Base-by-base conservation (phyloP, 345 rosid species). In the Corchorus olitorius region DNA sequence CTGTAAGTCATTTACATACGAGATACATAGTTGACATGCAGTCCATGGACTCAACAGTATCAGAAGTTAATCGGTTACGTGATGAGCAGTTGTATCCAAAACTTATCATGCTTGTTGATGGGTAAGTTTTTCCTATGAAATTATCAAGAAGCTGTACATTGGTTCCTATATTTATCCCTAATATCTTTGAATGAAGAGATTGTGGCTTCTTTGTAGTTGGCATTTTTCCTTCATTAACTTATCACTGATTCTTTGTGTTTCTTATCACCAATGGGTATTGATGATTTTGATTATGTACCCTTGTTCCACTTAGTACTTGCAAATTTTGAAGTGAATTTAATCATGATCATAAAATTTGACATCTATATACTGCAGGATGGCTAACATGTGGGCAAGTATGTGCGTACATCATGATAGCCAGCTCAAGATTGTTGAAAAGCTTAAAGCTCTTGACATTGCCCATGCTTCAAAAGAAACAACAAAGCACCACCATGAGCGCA, bases 21-120 rank as follows among this genome's bases (percentile, higher is more conserved):
- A 89, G 92, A 83, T 96, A 93, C 77, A 88, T 96, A 14, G 99
- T 96, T 73, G 99, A 96, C 81, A 93, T 96, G 99, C 99, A 96
- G 66, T 93, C 99, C 17, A 89, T 96, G 94, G 98, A 96, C 81
- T 96, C 98, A 5, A 92, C 98, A 2, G 97, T 89, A 67, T 87
- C 90, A 3, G 99, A 96, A 90, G 94, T 96, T 62, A 90, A 92
- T 81, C 92, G 84, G 52, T 83, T 96, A 75, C 93, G 99, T 16
- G 99, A 93, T 80, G 86, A 88, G 56, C 94, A 96, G 76, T 77
- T 96, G 85, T 96, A 88, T 85, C 97, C 97, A 48, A 91, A 86
- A 76, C 99, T 93, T 48, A 93, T 82, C 73, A 70, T 86, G 14
- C 87, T 96, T 76, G 97, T 89, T 61, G 86, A 90, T 27, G 97